These are phyloP conservation scores for Malassezia sympodialis DNA, from an alignment of 1,284 basidiomycete genomes.

Conservation along the genomic window DNA sequence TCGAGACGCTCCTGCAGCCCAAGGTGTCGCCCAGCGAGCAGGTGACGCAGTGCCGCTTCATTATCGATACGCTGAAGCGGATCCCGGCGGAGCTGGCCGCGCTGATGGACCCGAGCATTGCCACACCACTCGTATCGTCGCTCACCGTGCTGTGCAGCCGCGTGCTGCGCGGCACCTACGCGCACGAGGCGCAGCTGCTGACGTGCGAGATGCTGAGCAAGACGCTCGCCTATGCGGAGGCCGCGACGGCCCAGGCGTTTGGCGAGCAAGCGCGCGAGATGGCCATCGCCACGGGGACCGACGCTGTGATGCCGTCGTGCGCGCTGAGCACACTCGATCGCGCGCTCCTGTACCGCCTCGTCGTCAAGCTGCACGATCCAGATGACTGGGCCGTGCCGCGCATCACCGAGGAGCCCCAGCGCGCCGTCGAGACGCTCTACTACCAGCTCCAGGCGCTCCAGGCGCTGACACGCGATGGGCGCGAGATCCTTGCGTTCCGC, in stretches of 20 bases:
- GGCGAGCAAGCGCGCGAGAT: neutral
- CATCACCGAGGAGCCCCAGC: slow-evolving; percentile 18
- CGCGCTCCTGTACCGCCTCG: slow-evolving; percentile 32
- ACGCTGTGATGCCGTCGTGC: slow-evolving; percentile 1
- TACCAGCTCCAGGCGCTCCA: slow-evolving; percentile 34
- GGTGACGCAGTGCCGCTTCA: neutral
- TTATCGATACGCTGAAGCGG: slow-evolving; percentile 4
- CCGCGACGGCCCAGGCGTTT: neutral
- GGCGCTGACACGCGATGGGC: slow-evolving; percentile 37
- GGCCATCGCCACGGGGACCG: neutral
- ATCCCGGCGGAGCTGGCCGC: neutral
- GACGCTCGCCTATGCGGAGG: slow-evolving; percentile 12
- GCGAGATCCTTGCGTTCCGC: slow-evolving; percentile 37
- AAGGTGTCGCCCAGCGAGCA: neutral
- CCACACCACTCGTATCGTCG: slow-evolving; percentile 15
- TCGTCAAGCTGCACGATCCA: slow-evolving; percentile 21
- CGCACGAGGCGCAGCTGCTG: slow-evolving; percentile 6
- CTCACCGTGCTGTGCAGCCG: slow-evolving; percentile 11
- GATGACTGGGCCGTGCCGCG: slow-evolving; percentile 18
- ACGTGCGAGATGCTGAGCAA: slow-evolving; percentile 10
- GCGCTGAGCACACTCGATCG: slow-evolving; percentile 25
- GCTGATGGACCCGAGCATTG: neutral
- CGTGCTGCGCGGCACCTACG: slow-evolving; percentile 1
- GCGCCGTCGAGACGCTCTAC: slow-evolving; percentile 21
- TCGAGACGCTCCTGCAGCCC: slow-evolving; percentile 6